Evolutionary conservation across 2,329 filamentous ascomycete species (phyloP).

Genomic region (Beauveria caledonica): DNA sequence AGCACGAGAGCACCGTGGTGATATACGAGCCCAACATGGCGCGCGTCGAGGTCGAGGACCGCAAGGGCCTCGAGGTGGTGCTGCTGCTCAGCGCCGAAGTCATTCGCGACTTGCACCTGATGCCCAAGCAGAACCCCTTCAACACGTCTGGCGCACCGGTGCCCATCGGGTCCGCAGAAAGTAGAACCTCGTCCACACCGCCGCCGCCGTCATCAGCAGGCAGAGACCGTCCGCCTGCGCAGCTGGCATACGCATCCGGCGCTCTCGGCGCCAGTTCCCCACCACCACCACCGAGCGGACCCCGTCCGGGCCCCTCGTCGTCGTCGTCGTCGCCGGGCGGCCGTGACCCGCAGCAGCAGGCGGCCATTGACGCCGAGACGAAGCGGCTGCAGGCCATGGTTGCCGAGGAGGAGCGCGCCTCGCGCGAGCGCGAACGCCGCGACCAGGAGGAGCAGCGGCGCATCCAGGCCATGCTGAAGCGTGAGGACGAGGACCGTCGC

Average conservation of each 20-base stretch:
- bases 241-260: constrained; percentile 14
- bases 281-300: constrained; percentile 40
- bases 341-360: constrained; percentile 22
- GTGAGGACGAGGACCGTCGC: constrained; percentile 53
- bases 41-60: constrained; percentile 85
- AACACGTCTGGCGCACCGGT: constrained; percentile 51
- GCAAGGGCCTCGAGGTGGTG: constrained; percentile 84
- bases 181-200: constrained; percentile 11
- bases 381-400: constrained; percentile 56
- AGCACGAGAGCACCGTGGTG: constrained; percentile 58
- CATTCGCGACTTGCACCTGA: constrained; percentile 57
- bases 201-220: constrained; percentile 27
- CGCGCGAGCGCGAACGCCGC: constrained; percentile 46
- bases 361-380: constrained; percentile 65
- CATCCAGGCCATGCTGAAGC: constrained; percentile 57
- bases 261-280: constrained; percentile 18
- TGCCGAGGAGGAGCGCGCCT: constrained; percentile 40
- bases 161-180: background rate
- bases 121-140: constrained; percentile 65
- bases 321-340: constrained; percentile 18
- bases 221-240: constrained; percentile 16
- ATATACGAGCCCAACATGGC: constrained; percentile 91
- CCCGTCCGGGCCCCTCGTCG: constrained; percentile 31
- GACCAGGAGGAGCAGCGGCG: constrained; percentile 46
- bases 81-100: constrained; percentile 56